Evolutionary conservation across 768 basidiomycete genomes (phyloP), one percentile per base, ranked within the genome.

Genomic region (Flagelloscypha sp.): DNA sequence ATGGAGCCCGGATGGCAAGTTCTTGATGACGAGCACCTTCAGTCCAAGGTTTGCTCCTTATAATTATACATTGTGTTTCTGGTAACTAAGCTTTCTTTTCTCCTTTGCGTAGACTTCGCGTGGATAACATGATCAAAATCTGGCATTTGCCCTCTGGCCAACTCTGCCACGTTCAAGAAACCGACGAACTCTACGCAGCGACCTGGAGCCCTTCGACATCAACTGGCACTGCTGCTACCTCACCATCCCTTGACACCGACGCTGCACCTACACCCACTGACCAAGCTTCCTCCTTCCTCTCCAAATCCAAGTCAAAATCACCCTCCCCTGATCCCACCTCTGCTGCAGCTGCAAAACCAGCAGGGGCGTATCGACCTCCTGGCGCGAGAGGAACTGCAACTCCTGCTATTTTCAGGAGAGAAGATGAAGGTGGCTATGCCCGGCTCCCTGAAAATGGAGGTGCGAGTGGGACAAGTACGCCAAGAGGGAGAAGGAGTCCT

Each of bases 111-210:
- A 77, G 95, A 16, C 63, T 98, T 32, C 79, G 95, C 24, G 95
- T 99, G 40, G 95, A 99, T 63, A 98, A 98, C 48, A 92, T 93
- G 1, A 78, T 98, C 57, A 95, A 93, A 63, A 70, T 99, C 41
- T 97, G 84, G 85, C 92, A 94, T 55, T n/a, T n/a, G n/a, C 92
- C 87, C 55, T 71, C 79, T 0, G 93, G 95, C 7, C 70, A 78
- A 1, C 72, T 98, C n/a, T 53, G 95, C 36, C 89, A 97, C 43
- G 63, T 84, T 13, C 88, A 95, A 54, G 50, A 65, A 30, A 59
- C 77, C 36, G 89, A 95, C 3, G 94, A 98, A 54, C 71, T 95
- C 10, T 98, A 97, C 57, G 90, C 95, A 59, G 70, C 75, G 0
- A 65, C 74, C 1, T 94, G 90, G 92, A 66, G 85, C 21, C 89